A percentile compares a stretch with the other conserved stretches of the same genome.
Evolutionary conservation across 164 flowering plant species (phyloP).

Genomic region (Piper betle): DNA sequence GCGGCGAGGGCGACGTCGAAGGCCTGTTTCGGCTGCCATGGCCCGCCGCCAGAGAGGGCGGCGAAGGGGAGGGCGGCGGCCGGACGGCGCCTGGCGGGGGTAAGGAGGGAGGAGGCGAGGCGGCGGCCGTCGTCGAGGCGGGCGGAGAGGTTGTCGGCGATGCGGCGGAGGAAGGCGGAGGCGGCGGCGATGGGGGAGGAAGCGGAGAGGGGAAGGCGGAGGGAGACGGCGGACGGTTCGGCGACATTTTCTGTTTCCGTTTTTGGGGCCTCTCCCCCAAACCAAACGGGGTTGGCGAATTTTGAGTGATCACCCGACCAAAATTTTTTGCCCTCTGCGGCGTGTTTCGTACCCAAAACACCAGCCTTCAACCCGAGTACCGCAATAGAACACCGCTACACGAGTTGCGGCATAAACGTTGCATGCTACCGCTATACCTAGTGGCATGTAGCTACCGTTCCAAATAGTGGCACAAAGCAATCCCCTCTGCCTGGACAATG

Average conservation of each 20-base stretch:
- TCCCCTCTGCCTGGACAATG: too few species aligned
- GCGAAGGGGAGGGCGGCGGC: conserved; percentile 1
- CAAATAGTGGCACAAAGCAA: too few species aligned
- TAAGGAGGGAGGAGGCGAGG: conserved; percentile 13
- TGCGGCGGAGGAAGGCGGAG: conserved; percentile 49
- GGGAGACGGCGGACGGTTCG: neutral
- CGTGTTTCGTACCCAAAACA: too few species aligned
- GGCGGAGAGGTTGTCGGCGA: conserved; percentile 36
- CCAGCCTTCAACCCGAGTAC: too few species aligned
- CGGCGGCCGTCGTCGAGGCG: conserved; percentile 46
- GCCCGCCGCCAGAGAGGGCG: conserved; percentile 16
- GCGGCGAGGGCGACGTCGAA: conserved; percentile 34
- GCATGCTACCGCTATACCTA: too few species aligned
- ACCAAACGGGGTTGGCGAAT: too few species aligned
- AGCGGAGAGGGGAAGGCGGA: conserved; percentile 6
- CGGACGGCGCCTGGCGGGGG: conserved; percentile 2
- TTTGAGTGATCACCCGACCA: neutral
- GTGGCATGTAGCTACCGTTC: too few species aligned
- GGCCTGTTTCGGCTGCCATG: conserved; percentile 20
- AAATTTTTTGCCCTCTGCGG: neutral
- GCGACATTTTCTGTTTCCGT: neutral
- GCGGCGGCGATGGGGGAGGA: conserved; percentile 42
- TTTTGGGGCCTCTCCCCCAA: too few species aligned
- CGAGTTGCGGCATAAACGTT: too few species aligned
- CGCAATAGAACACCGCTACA: neutral